Evolutionary conservation across 148 eudicot species (phyloP), one percentile per base, ranked within the genome.

Genomic region (Chenopodium quinoa): DNA sequence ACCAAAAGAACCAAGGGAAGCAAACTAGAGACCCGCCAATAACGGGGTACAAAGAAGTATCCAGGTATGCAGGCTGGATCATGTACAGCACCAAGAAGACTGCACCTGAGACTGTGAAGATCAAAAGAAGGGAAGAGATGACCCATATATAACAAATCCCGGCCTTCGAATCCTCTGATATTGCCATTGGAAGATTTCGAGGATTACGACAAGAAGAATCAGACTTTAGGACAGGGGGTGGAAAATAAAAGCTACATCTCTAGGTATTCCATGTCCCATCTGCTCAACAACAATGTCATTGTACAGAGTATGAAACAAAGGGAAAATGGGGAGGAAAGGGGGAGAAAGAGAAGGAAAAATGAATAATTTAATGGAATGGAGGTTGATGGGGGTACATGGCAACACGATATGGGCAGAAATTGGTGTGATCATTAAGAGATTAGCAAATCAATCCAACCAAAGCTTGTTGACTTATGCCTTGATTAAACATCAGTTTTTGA

Each of bases 1-100:
- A 7, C 90, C 90, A 88, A 50, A 88, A 86, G 70, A 88, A 56
- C 89, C 88, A 88, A 11, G 90, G 90, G 32, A 88, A 78, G 76
- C 81, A 80, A 56, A 88, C 84, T 2, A 88, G 81, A 65, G 86
- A 64, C 10, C 84, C 85, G 22, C 88, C 90, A 4, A 79, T 78
- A 78, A 75, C 8, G 4, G 88, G 86, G 58, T 84, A 86, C 76
- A 68, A 73, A 27, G 80, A 31, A 22, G 80, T 50, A 13, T 85
- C n/a, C 1, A 74, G 7, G 60, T 82, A 77, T 10, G 56, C 31
- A 10, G 88, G 85, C 64, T 79, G 79, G 29, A 56, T 82, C 46
- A 88, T 78, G 81, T 84, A 88, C 31, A 88, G 77, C 46, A 76
- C 76, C 56, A 88, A 84, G 82, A 88, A 82, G 76, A 83, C 70